Conservation (phyloP, 192 early-diverging fungal genomes). For the Coemansia furcata region DNA sequence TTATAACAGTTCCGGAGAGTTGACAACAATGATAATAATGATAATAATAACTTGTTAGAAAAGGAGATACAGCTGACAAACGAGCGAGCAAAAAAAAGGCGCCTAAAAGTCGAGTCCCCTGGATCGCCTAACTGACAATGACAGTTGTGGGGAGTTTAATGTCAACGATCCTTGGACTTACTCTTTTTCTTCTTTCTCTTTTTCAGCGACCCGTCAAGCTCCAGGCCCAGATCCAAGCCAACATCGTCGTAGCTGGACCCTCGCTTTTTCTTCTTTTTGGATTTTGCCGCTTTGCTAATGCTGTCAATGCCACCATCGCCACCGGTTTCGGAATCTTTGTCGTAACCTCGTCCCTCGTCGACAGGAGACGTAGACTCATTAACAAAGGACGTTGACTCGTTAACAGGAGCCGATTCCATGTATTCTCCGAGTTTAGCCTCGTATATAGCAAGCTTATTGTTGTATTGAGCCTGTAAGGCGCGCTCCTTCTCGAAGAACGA, state of each 20-base stretch:
- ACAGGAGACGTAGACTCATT: background rate
- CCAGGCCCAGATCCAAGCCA: background rate
- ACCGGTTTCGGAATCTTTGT: background rate
- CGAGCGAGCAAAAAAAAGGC: background rate
- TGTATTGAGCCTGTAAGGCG: background rate
- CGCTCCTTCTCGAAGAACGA: background rate
- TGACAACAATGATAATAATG: background rate
- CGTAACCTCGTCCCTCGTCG: background rate
- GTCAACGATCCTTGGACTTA: background rate
- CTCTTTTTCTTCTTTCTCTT: constrained; percentile 2
- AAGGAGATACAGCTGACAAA: background rate
- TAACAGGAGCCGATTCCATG: background rate
- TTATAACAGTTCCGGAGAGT: background rate
- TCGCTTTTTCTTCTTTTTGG: background rate
- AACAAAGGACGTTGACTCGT: background rate
- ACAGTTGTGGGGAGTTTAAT: background rate
- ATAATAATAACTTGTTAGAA: background rate
- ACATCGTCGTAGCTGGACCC: background rate
- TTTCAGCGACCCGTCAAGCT: background rate
- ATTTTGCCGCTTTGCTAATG: background rate
- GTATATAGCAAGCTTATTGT: background rate
- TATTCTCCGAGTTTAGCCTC: background rate
- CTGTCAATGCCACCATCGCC: background rate
- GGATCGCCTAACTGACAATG: background rate
- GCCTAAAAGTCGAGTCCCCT: background rate